A percentile compares a stretch with the other conserved stretches of the same genome.
These are phyloP conservation scores for Quercus tomentella DNA, from an alignment of 331 rosid species.

Conservation along the genomic window DNA sequence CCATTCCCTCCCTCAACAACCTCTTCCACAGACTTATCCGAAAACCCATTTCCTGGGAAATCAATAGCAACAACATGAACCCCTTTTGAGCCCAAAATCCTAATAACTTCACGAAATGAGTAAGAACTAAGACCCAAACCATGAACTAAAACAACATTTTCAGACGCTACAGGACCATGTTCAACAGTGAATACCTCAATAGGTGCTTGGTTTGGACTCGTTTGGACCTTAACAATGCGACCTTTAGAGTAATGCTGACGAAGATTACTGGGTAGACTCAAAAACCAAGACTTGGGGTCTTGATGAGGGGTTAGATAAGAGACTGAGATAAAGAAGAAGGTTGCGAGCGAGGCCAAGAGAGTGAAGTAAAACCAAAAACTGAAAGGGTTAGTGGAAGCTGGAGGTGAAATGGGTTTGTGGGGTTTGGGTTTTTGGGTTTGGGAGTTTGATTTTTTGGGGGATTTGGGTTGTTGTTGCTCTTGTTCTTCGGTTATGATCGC, in stretches of 20 bases:
- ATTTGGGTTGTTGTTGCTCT: slow-evolving; percentile 1
- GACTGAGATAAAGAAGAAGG: slow-evolving; percentile 41
- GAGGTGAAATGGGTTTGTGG: slow-evolving; percentile 17
- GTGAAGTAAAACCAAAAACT: slow-evolving; percentile 86
- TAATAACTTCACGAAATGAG: slow-evolving; percentile 51
- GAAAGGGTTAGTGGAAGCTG: slow-evolving; percentile 39
- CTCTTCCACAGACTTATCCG: slow-evolving; percentile 58
- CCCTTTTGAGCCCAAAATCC: slow-evolving; percentile 45
- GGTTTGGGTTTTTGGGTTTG: slow-evolving; percentile 23
- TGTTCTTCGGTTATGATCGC: slow-evolving; percentile 73
- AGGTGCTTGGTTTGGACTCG: slow-evolving; percentile 41
- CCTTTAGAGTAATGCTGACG: slow-evolving; percentile 81
- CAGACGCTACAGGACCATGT: slow-evolving; percentile 37
- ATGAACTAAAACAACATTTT: slow-evolving; percentile 62
- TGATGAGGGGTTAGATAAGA: slow-evolving; percentile 45
- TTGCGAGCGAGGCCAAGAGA: slow-evolving; percentile 49
- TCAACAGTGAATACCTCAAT: slow-evolving; percentile 57
- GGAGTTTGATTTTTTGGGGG: slow-evolving; percentile 13
- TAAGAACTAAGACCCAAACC: slow-evolving; percentile 73
- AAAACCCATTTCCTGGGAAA: slow-evolving; percentile 86
- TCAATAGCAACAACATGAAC: slow-evolving; percentile 58
- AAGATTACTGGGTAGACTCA: slow-evolving; percentile 58
- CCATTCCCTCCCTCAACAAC: slow-evolving; percentile 43
- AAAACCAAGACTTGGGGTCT: slow-evolving; percentile 73
- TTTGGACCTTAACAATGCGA: slow-evolving; percentile 69